These are phyloP conservation scores for Kappamyces sp. DNA, from an alignment of 192 early-diverging fungal genomes.

Conservation along the genomic window DNA sequence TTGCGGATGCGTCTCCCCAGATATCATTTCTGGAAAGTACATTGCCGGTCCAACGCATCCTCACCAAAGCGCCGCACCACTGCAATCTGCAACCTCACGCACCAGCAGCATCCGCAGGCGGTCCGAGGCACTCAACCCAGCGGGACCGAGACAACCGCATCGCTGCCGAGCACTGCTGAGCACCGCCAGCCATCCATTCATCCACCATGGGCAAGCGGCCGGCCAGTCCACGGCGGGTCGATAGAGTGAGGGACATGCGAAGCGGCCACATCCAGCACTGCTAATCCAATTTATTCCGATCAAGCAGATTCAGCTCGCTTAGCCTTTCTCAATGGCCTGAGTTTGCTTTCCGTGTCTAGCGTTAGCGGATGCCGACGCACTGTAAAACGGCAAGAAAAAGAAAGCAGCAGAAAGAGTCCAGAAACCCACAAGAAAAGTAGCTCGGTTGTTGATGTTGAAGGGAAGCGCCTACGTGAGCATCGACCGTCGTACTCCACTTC, in stretches of 20 bases:
- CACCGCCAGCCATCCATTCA: constrained; percentile 2
- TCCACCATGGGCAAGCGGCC: not conserved
- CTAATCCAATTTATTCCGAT: constrained; percentile 10
- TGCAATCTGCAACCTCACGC: not conserved
- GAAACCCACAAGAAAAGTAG: constrained; percentile 18
- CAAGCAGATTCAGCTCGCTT: constrained; percentile 19
- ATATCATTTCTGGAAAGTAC: not conserved
- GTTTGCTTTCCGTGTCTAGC: constrained; percentile 30
- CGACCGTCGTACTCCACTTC: constrained; percentile 7
- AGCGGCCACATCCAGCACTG: not conserved
- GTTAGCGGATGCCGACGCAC: constrained; percentile 10
- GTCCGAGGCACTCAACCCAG: no score
- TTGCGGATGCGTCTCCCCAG: no score
- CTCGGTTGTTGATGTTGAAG: constrained; percentile 22
- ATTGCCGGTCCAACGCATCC: not conserved
- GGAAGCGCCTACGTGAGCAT: constrained; percentile 21
- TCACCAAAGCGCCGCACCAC: not conserved
- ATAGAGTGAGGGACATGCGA: not conserved
- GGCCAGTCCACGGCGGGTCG: not conserved
- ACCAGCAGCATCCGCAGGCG: not conserved
- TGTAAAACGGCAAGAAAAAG: constrained; percentile 24
- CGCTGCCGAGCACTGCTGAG: not conserved
- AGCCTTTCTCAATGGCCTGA: constrained; percentile 24
- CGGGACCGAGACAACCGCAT: no score
- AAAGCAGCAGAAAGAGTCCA: constrained; percentile 19